Conservation (phyloP, 1,284 basidiomycete species). For the Stygiomarasmius scandens region DNA sequence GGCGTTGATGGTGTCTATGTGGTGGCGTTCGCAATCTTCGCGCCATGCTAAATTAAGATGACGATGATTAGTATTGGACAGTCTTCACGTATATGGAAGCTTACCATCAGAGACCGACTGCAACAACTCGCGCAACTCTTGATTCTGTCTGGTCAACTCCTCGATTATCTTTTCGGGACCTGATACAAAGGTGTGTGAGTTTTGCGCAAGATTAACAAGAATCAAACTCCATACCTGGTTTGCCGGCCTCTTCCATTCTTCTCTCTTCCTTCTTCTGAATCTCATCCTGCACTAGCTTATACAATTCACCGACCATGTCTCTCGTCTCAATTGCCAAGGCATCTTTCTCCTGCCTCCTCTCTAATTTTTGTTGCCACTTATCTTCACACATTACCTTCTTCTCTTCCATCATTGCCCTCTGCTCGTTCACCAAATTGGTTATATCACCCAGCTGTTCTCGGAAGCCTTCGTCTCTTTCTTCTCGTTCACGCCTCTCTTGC, state of each 20-base stretch:
- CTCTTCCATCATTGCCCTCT: conserved; percentile 54
- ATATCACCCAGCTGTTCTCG: conserved; percentile 65
- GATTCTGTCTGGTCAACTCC: conserved; percentile 53
- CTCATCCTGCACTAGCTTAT: conserved; percentile 53
- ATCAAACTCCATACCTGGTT: conserved; percentile 44
- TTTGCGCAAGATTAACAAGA: background rate
- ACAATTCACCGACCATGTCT: conserved; percentile 58
- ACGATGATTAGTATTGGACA: conserved; percentile 11
- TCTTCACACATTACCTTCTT: conserved; percentile 61
- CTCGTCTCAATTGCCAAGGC: conserved; percentile 51
- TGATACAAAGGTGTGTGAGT: conserved; percentile 23
- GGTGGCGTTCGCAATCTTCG: conserved; percentile 60
- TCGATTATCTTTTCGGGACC: conserved; percentile 57
- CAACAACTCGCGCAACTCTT: conserved; percentile 53
- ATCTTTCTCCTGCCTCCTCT: conserved; percentile 57
- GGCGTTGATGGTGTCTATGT: conserved; percentile 62
- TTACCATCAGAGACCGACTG: conserved; percentile 55
- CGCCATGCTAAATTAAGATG: conserved; percentile 52
- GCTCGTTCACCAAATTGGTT: conserved; percentile 67
- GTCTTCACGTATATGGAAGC: conserved; percentile 21
- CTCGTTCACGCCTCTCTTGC: conserved; percentile 53
- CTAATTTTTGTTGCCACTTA: conserved; percentile 60
- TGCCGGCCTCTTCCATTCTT: conserved; percentile 46
- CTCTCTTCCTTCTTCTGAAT: conserved; percentile 53
- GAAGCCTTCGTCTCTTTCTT: conserved; percentile 61